phyloP scores from a whole-genome alignment of 1,284 basidiomycete species.

The Rhodotorula sp. region DNA sequence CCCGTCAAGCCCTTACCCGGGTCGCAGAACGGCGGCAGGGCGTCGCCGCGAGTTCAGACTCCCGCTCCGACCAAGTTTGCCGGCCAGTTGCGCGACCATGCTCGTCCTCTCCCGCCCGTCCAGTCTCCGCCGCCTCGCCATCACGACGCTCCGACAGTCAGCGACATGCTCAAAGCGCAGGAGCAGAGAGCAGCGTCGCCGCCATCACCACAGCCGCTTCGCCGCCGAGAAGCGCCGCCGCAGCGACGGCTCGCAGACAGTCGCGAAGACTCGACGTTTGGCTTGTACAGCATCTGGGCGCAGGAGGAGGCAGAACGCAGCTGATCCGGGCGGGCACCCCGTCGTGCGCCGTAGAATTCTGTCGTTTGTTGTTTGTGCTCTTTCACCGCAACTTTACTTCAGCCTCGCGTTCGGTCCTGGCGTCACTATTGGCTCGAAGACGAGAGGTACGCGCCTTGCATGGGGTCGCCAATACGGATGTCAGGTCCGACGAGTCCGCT shows the following conservation, averaged over 20 bases:
- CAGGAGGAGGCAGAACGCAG: not conserved
- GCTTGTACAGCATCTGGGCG: constrained; percentile 23
- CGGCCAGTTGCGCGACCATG: constrained; percentile 24
- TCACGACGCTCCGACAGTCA: constrained; percentile 22
- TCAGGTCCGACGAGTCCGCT: too few relatives aligned
- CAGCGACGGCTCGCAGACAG: not conserved
- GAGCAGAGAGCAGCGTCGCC: not conserved
- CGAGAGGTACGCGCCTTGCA: too few relatives aligned
- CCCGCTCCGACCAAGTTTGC: constrained; percentile 35
- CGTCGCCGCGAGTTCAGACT: constrained; percentile 9
- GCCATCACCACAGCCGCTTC: not conserved
- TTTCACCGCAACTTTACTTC: not conserved
- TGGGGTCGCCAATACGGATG: too few relatives aligned
- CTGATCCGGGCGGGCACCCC: not conserved
- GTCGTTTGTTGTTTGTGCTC: not conserved
- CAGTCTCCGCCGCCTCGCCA: not conserved
- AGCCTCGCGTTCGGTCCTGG: not conserved
- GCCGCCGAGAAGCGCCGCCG: not conserved
- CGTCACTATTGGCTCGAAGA: not conserved
- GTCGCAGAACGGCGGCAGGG: constrained; percentile 3
- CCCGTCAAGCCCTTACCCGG: constrained; percentile 8
- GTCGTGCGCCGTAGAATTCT: not conserved
- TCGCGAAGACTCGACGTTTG: constrained; percentile 16
- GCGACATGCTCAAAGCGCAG: constrained; percentile 6
- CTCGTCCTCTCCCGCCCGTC: constrained; percentile 5